A percentile compares a stretch with the other conserved stretches of the same genome.
These are phyloP conservation scores for Vitis riparia DNA, from an alignment of 164 flowering plant species.

Conservation along the genomic window DNA sequence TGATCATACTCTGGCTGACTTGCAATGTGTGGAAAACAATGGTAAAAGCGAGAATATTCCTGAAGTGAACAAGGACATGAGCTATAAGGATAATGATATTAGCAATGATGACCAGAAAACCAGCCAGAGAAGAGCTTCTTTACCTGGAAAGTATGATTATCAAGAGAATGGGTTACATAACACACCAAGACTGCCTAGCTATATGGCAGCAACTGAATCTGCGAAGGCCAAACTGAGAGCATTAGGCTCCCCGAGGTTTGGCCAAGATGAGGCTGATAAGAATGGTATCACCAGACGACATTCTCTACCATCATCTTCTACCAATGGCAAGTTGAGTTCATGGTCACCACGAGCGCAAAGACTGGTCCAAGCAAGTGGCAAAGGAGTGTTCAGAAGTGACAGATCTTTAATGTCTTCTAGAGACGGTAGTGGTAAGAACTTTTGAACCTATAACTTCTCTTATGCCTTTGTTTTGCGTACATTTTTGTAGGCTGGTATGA, in stretches of 20 bases:
- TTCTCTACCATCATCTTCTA: conserved; percentile 28
- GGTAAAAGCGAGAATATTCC: conserved; percentile 7
- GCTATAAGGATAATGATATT: not conserved
- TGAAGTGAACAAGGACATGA: not conserved
- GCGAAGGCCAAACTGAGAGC: conserved; percentile 19
- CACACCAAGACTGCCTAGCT: conserved; percentile 10
- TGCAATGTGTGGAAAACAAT: conserved; percentile 10
- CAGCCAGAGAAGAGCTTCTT: conserved; percentile 5
- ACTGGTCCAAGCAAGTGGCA: conserved; percentile 14
- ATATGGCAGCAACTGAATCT: conserved; percentile 19
- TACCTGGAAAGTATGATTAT: conserved; percentile 6
- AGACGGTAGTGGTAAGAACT: conserved; percentile 4
- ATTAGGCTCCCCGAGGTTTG: conserved; percentile 9
- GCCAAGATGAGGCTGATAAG: conserved; percentile 7
- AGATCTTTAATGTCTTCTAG: conserved; percentile 24
- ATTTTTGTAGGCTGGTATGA: too few species aligned
- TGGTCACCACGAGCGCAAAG: conserved; percentile 25
- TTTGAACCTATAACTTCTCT: too few species aligned
- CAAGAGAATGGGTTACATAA: conserved; percentile 9
- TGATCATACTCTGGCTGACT: conserved; percentile 9
- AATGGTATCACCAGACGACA: conserved; percentile 8
- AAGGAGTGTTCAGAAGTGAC: conserved; percentile 22
- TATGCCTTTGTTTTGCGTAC: too few species aligned
- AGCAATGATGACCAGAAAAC: conserved; percentile 4
- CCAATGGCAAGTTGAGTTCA: conserved; percentile 16